Evolutionary conservation across 148 eudicot species (phyloP), one percentile per base, ranked within the genome.

Genomic region (Silene conica): DNA sequence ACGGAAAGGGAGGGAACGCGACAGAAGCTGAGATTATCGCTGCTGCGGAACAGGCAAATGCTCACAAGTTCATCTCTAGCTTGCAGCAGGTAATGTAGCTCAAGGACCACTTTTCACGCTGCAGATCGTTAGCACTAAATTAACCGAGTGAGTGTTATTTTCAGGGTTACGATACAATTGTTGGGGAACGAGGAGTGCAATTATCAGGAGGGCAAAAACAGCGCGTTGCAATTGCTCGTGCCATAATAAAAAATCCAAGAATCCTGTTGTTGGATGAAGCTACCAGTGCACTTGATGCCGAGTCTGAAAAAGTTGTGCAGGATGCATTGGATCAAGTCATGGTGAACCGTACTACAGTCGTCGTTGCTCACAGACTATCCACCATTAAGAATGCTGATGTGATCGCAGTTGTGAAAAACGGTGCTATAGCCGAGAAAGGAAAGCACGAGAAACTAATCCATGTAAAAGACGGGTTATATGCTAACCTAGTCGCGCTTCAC

Each of bases 291-390:
- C 71, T 68, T 45, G 71, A 68, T 13, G 71, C 71, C 8, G 71
- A 68, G 34, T 68, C 71, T 22, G 71, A 68, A 58, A 68, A 68
- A 68, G 71, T 68, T 45, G 71, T 68, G 28, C 71, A 68, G 57
- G 71, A 68, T 2, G 71, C 71, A 46, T 19, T 68, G 14, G 71
- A 68, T 68, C 57, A 68, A 68, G 57, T 46, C 57, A 68, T 68
- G 71, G 71, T 68, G 14, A 68, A 68, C 71, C 71, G 71, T 34
- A 68, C 71, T 4, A 68, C 71, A 13, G 57, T 68, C 8, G 18
- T 48, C 5, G 34, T 68, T 21, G 71, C 71, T 46, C 71, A 68
- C 19, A 68, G 71, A 18, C 31, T 68, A 46, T 68, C 71, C 8
- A 68, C 58, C 58, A 68, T 68, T 21, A 68, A 68, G 71, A 68